Conservation (phyloP, 768 basidiomycete genomes). For the Leccinum fibrillosum region DNA sequence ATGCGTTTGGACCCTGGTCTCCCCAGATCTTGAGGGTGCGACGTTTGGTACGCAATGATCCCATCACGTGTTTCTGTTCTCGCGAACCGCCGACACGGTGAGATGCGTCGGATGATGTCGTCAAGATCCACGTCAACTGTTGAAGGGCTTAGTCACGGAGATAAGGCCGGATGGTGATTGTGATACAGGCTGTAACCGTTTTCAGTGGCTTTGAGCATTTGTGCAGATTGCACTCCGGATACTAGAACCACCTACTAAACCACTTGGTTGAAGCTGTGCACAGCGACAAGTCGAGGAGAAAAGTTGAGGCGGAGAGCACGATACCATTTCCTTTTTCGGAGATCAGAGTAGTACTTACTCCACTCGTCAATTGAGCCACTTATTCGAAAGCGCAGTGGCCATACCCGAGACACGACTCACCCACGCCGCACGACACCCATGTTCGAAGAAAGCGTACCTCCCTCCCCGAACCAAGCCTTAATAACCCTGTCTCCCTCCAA, state of each 20-base stretch:
- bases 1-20: constrained; percentile 50
- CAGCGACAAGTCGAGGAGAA: too few species aligned
- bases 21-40: constrained; percentile 54
- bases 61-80: constrained; percentile 63
- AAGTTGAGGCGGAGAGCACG: too few species aligned
- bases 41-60: constrained; percentile 37
- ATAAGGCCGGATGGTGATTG: constrained; percentile 38
- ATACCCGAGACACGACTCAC: neutral
- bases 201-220: too few species aligned
- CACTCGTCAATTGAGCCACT: too few species aligned
- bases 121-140: constrained; percentile 46
- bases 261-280: too few species aligned
- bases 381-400: too few species aligned
- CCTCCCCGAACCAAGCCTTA: constrained; percentile 32
- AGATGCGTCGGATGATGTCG: constrained; percentile 37
- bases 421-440: neutral
- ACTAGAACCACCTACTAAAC: too few species aligned
- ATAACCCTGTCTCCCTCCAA: constrained; percentile 19
- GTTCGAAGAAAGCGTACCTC: constrained; percentile 28
- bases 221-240: too few species aligned
- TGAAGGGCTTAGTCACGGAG: constrained; percentile 79
- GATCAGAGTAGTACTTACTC: neutral
- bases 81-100: constrained; percentile 43
- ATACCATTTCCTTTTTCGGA: neutral
- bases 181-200: too few species aligned